phyloP scores from a whole-genome alignment of 768 basidiomycete species.

The Mrakia hoshinonis region DNA sequence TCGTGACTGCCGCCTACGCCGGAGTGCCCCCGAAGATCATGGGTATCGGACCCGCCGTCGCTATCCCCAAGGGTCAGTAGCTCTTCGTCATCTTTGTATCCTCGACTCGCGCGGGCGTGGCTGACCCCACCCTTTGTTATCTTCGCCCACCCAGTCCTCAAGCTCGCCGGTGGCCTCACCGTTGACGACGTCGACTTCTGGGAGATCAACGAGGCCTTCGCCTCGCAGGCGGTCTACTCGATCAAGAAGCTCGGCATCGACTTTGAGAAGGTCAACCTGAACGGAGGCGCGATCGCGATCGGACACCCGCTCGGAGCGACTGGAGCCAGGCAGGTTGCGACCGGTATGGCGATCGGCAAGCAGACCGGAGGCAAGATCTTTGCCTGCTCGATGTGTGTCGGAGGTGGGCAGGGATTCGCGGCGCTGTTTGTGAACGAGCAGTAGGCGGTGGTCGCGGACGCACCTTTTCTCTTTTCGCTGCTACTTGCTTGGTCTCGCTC shows the following conservation, averaged over 20 bases:
- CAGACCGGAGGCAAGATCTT: constrained; percentile 68
- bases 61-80: constrained; percentile 55
- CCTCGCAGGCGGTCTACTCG: constrained; percentile 66
- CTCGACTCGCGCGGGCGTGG: not conserved
- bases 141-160: not conserved
- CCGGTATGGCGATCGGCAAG: constrained; percentile 72
- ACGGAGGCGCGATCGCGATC: constrained; percentile 81
- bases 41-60: constrained; percentile 80
- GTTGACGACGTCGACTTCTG: constrained; percentile 74
- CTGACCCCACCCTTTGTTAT: not conserved
- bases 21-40: constrained; percentile 82
- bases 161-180: constrained; percentile 49
- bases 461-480: not conserved
- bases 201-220: constrained; percentile 89
- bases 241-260: constrained; percentile 62
- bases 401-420: constrained; percentile 63
- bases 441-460: too few species aligned
- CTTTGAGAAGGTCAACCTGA: constrained; percentile 70
- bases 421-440: constrained; percentile 71
- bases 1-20: constrained; percentile 56
- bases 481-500: too few species aligned
- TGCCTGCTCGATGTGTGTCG: constrained; percentile 85
- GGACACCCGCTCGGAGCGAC: constrained; percentile 46
- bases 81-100: constrained; percentile 24
- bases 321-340: constrained; percentile 79